phyloP scores from a whole-genome alignment of 768 basidiomycete species.

The Collybiopsis luxurians region DNA sequence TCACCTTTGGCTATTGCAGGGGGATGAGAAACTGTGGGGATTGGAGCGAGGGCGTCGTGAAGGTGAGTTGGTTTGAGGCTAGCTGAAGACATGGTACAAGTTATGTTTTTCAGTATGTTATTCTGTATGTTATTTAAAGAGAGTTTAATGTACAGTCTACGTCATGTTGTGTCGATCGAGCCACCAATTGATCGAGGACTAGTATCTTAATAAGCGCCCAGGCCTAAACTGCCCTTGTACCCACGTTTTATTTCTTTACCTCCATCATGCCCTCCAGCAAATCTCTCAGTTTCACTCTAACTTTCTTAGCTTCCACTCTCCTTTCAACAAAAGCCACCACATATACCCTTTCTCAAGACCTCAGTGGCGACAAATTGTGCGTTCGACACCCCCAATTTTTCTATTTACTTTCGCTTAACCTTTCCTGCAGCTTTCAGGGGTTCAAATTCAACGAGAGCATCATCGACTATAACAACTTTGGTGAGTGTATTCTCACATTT shows the following conservation, averaged over 20 bases:
- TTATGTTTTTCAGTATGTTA: no score
- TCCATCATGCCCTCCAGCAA: not conserved
- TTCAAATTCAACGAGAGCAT: constrained; percentile 9
- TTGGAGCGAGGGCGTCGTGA: not conserved
- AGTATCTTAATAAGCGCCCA: no score
- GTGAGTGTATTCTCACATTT: not conserved
- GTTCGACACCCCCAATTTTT: not conserved
- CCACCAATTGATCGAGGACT: no score
- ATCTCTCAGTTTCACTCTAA: not conserved
- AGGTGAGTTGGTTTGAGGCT: not conserved
- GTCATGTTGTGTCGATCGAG: no score
- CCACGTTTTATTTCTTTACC: not conserved
- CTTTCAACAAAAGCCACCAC: not conserved
- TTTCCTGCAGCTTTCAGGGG: constrained; percentile 2
- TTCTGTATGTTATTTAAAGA: no score
- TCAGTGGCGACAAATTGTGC: constrained; percentile 14
- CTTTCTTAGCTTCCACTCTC: not conserved
- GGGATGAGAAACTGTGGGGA: not conserved
- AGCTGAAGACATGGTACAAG: no score
- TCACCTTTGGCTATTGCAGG: not conserved
- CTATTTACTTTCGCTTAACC: not conserved
- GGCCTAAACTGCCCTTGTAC: not conserved
- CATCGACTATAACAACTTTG: constrained; percentile 9
- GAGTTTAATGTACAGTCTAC: no score
- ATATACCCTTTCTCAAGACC: constrained; percentile 6